phyloP scores from a whole-genome alignment of 2,329 filamentous ascomycete species.

The Aspergillus sojae region DNA sequence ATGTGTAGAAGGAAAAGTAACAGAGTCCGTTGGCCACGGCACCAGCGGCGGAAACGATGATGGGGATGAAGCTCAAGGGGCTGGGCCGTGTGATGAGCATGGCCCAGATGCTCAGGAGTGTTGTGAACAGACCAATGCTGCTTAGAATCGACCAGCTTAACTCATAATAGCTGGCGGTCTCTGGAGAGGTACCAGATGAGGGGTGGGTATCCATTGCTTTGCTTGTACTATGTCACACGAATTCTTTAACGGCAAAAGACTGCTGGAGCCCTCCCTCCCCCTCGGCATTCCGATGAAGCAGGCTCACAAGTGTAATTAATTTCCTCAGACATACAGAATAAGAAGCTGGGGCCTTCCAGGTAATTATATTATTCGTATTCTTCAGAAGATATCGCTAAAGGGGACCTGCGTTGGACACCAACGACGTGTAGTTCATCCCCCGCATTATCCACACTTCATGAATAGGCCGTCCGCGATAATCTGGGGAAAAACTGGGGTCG shows the following conservation, averaged over 20 bases:
- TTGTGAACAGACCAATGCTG: slow-evolving; percentile 16
- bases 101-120: slow-evolving; percentile 11
- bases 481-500: slow-evolving; percentile 1
- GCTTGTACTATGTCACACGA: neutral
- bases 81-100: slow-evolving; percentile 12
- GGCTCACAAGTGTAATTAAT: neutral
- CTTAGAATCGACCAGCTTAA: slow-evolving; percentile 17
- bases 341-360: neutral
- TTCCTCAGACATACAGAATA: neutral
- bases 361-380: neutral
- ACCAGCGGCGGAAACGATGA: slow-evolving; percentile 12
- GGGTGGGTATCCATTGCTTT: neutral
- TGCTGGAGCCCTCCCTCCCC: neutral
- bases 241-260: neutral
- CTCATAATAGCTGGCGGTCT: slow-evolving; percentile 10
- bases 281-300: neutral
- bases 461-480: neutral
- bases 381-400: neutral
- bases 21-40: slow-evolving; percentile 16
- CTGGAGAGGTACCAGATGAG: neutral
- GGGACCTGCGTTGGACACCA: neutral
- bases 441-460: neutral
- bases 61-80: slow-evolving; percentile 13
- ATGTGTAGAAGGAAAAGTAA: slow-evolving; percentile 16
- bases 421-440: neutral